A percentile compares a stretch with the other conserved stretches of the same genome.
Evolutionary conservation across 257 asterid genomes (phyloP).

Genomic region (Nicotiana tomentosiformis): DNA sequence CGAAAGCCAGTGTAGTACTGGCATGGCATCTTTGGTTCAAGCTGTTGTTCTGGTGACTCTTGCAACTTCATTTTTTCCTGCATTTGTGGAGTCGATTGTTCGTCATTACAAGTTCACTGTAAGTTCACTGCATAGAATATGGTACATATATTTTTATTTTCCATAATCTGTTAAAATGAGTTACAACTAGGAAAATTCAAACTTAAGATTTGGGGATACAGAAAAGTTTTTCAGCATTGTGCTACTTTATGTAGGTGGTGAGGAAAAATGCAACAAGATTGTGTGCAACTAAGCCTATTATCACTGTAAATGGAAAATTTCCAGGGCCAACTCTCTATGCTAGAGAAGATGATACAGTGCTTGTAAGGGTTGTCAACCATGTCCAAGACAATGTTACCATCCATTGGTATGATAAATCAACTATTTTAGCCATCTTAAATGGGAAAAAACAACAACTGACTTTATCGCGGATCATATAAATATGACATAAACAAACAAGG

Average conservation of each 20-base stretch:
- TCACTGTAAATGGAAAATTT: constrained; percentile 58
- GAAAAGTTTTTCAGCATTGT: background rate
- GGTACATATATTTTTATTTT: too few species aligned
- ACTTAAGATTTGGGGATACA: background rate
- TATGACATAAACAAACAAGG: background rate
- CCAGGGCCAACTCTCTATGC: constrained; percentile 78
- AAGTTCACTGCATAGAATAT: constrained; percentile 10
- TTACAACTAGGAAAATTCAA: background rate
- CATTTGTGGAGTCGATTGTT: constrained; percentile 28
- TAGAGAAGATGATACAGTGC: constrained; percentile 60
- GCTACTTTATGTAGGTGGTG: constrained; percentile 37
- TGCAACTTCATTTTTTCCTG: constrained; percentile 8
- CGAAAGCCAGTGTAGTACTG: background rate
- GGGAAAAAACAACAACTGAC: background rate
- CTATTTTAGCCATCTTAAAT: background rate
- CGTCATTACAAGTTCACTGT: constrained; percentile 64
- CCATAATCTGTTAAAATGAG: background rate
- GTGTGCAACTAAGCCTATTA: constrained; percentile 51
- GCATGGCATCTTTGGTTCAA: constrained; percentile 18
- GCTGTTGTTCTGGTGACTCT: constrained; percentile 21
- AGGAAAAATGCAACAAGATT: constrained; percentile 39
- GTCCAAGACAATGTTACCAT: constrained; percentile 61
- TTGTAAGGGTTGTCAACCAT: constrained; percentile 53
- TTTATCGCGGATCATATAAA: background rate
- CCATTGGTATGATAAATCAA: constrained; percentile 39